Evolutionary conservation across 2,329 filamentous ascomycete genomes (phyloP), one percentile per base, ranked within the genome.

Genomic region (Hyphodiscus sp.): DNA sequence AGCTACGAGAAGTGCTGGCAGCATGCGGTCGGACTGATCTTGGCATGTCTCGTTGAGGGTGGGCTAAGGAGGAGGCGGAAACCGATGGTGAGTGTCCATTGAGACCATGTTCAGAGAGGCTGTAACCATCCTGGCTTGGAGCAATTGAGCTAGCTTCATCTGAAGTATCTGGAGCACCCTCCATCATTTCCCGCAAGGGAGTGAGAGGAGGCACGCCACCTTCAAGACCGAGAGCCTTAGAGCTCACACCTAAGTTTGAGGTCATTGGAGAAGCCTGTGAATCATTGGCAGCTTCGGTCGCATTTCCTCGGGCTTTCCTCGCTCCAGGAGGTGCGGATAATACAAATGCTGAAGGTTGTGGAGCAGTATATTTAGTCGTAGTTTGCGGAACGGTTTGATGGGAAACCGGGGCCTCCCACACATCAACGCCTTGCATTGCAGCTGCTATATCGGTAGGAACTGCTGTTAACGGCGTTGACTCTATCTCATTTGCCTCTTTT

Each of bases 161-260:
- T 10, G 65, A 66, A 30, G 61, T 63, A 26, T 66, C 64, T 18
- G 52, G 58, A 23, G 62, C 61, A 20, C 55, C 62, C 53, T 70
- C 66, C 55, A 63, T 63, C 57, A 68, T 59, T 53, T 69, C 68
- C 18, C 63, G 63, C 13, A 69, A 53, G 7, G 68, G 67, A 16
- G 67, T 67, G 13, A 69, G 61, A 9, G 65, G 61, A 51, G 67
- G 65, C 23, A 54, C 64, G 20, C 61, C 59, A 58, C 53, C 53
- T 13, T 61, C 54, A 47, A 51, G 44, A 15, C 23, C 52, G 16
- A 30, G 46, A 19, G 52, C 23, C 26, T 50, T 59, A 7, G 57
- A 49, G 18, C 26, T 47, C n/a, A 46, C 29, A 20, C 44, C 45
- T 20, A 49, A 38, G 41, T 47, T 41, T 23, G 48, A 48, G 30